Base-by-base conservation (phyloP, 139 green algal genomes). In the Tetradesmus lagerheimii region DNA sequence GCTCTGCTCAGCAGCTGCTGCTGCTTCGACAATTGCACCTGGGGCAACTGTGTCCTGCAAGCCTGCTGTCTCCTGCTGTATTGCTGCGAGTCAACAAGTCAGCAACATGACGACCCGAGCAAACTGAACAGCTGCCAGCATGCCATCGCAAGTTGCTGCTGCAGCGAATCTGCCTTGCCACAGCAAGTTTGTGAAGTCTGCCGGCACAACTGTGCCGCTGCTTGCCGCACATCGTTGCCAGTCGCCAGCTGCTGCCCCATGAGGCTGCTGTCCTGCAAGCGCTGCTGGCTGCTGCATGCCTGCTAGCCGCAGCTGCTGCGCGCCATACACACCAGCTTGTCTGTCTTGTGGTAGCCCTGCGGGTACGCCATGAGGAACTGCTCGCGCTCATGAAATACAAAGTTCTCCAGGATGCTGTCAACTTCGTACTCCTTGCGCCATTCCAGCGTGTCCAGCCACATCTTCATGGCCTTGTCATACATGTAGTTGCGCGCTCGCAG, bases 351-450 rank as follows among this genome's bases (percentile, higher is more conserved):
- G 74, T 96, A 96, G 34, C 94, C 94, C 77, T 95, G 92, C 16
- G 88, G 88, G 87, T 98, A 99, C 1, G 96, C 83, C n/a, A 95
- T 91, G 31, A 99, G 93, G 85, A 99, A 98, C 77, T 96, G 92
- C 50, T 97, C 95, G 25, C 96, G 89, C 93, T 99, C 98, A 37
- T 93, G 87, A 84, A 99, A 99, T 15, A 96, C 75, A 85, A 99
- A 99, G 81, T 98, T 93, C 37, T 97, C 79, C 11, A 97, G 83
- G 39, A 98, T 96, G 41, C 57, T 92, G 84, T 99, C 95, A 9
- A 95, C 93, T 9, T 92, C 89, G 64, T 96, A 94, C 41, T 97
- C 93, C 27, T 80, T 35, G 8, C 94, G 91, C 93, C 93, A 97
- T 38, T 88, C 50, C 14, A 95, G 45, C 57, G 93, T 94, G 41